Base-by-base conservation (phyloP, 805 yeast genomes). In the Sugiyamaella smithiae region DNA sequence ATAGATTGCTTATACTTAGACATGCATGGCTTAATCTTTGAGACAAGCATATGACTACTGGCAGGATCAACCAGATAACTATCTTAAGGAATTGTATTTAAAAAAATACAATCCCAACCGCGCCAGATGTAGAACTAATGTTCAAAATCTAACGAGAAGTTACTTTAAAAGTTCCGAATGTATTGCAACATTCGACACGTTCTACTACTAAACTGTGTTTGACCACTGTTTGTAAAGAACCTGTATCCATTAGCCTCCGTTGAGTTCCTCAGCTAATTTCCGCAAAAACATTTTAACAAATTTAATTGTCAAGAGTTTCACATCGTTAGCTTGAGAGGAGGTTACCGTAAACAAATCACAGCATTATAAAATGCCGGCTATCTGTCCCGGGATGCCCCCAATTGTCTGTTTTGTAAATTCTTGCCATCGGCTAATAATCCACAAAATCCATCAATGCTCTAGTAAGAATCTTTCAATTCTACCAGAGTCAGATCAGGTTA, bases 21-120 rank as follows among this genome's bases (percentile, higher is more conserved):
- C 75, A 70, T 66, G 62, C 72, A 70, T 70, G 73, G 74, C 74
- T 70, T 70, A 69, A 71, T 71, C 74, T 71, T 71, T 71, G 74
- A 70, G 74, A 70, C 74, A 71, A 71, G 75, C 75, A 71, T 71
- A 71, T 69, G 73, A 71, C 73, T 71, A 71, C 74, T 70, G 74
- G 74, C 73, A 70, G 74, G 74, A 71, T 70, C 74, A 71, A 71
- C 74, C 73, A 70, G 73, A 67, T 70, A 70, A 70, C 66, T 62
- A 57, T 53, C 56, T 44, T 49, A 11, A 28, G 19, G 35, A 26
- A 42, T 24, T 42, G 28, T 24, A 17, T 14, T 16, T 12, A 20
- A 22, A 12, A 2, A 38, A 32, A 40, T 32, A 17, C 28, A 24
- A 16, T 23, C 14, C 12, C 35, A 22, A 40, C n/a, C 22, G 23